Conservation (phyloP, 2,329 filamentous ascomycete genomes). For the Stagonosporopsis chrysanthemi region DNA sequence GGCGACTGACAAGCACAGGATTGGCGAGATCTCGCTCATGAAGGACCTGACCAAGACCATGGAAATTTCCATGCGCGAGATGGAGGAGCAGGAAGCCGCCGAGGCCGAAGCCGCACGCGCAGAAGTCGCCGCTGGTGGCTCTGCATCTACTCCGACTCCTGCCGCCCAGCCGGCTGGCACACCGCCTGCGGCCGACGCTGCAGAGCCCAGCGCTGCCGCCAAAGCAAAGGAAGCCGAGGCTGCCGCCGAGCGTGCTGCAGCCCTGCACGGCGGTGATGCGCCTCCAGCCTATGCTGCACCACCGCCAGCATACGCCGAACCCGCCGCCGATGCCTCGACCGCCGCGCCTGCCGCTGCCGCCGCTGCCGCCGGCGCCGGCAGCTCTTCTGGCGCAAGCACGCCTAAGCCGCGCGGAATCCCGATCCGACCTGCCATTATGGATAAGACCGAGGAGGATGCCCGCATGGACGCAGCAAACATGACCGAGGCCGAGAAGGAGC, state of each 20-base stretch:
- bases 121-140: conserved; percentile 29
- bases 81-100: conserved; percentile 72
- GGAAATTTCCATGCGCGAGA: conserved; percentile 91
- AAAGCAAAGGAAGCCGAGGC: conserved; percentile 53
- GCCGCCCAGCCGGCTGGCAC: conserved; percentile 27
- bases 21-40: conserved; percentile 98
- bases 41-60: conserved; percentile 98
- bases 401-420: conserved; percentile 66
- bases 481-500: conserved; percentile 75
- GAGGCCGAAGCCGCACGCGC: conserved; percentile 60
- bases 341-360: conserved; percentile 30
- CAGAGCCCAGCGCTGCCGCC: conserved; percentile 44
- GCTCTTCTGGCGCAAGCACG: conserved; percentile 55
- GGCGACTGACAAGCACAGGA: conserved; percentile 55
- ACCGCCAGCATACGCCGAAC: conserved; percentile 56
- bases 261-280: conserved; percentile 34
- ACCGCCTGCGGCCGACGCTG: conserved; percentile 14
- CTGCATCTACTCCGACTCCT: conserved; percentile 26
- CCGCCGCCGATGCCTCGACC: conserved; percentile 39
- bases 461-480: conserved; percentile 70
- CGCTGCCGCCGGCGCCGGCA: conserved; percentile 24
- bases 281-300: conserved; percentile 50
- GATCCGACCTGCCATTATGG: conserved; percentile 85
- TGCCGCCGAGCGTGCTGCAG: conserved; percentile 52
- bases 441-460: conserved; percentile 81